Evolutionary conservation across 1,284 basidiomycete genomes (phyloP).

Genomic region (Lignosus rhinocerotis): DNA sequence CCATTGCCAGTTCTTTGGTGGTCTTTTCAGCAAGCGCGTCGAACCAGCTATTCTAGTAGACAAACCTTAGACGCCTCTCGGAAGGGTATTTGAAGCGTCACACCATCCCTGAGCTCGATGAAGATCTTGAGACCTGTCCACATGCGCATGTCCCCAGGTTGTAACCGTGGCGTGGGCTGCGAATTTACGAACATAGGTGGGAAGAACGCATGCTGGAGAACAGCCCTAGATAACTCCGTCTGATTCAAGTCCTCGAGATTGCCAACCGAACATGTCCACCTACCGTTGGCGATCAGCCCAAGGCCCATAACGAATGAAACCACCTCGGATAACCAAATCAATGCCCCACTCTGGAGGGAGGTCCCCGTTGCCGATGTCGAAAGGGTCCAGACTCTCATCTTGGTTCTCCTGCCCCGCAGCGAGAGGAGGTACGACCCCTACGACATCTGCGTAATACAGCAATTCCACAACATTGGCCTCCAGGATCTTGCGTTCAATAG

Average conservation of each 20-base stretch:
- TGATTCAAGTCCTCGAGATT: background rate
- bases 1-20: constrained; percentile 75
- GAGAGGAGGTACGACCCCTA: constrained; percentile 58
- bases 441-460: constrained; percentile 81
- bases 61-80: constrained; percentile 81
- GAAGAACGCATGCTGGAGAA: constrained; percentile 81
- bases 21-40: background rate
- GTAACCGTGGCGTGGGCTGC: constrained; percentile 54
- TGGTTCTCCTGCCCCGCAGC: constrained; percentile 35
- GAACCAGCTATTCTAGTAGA: background rate
- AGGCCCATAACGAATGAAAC: constrained; percentile 82
- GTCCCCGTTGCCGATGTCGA: constrained; percentile 85
- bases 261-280: constrained; percentile 8
- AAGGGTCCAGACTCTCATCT: constrained; percentile 42
- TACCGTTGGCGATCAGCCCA: constrained; percentile 93
- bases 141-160: constrained; percentile 77
- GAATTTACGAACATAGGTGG: constrained; percentile 75
- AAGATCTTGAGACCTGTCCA: constrained; percentile 82
- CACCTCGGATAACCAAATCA: constrained; percentile 78
- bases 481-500: constrained; percentile 81
- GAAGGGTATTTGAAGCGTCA: constrained; percentile 80
- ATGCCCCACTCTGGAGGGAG: constrained; percentile 90
- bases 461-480: constrained; percentile 76
- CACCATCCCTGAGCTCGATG: constrained; percentile 76
- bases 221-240: constrained; percentile 46